A percentile compares a stretch with the other conserved stretches of the same genome.
Conservation (phyloP, 2,329 filamentous ascomycete genomes). For the Fusarium euwallaceae region DNA sequence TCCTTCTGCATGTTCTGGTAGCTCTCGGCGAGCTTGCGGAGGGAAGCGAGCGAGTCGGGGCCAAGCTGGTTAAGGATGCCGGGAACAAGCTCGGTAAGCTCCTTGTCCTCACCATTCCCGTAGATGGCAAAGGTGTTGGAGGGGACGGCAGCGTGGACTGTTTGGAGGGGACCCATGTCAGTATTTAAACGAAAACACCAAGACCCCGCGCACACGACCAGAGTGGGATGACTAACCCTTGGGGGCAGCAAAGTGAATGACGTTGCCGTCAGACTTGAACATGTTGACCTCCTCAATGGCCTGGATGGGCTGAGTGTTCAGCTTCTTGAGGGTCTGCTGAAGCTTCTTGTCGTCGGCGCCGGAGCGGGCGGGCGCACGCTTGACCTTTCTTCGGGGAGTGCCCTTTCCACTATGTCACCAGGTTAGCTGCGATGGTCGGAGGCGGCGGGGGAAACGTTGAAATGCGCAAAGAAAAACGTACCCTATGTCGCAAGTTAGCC, state of each 20-base stretch:
- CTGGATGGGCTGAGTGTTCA: slow-evolving; percentile 99
- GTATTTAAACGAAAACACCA: slow-evolving; percentile 36
- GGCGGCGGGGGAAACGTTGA: slow-evolving; percentile 24
- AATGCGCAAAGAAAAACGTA: slow-evolving; percentile 50
- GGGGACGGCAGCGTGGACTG: slow-evolving; percentile 96
- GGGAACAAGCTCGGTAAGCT: slow-evolving; percentile 98
- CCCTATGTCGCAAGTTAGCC: slow-evolving; percentile 49
- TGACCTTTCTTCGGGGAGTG: slow-evolving; percentile 96
- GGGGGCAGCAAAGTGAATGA: slow-evolving; percentile 98
- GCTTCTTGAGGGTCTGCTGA: slow-evolving; percentile 96
- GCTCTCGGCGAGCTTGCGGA: slow-evolving; percentile 98
- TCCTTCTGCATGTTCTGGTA: slow-evolving; percentile 99
- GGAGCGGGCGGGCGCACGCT: slow-evolving; percentile 94
- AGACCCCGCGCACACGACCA: slow-evolving; percentile 31
- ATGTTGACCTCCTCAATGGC: slow-evolving; percentile 99
- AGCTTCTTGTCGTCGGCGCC: slow-evolving; percentile 99
- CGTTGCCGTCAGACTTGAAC: slow-evolving; percentile 99
- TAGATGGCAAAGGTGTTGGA: slow-evolving; percentile 99
- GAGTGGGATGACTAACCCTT: slow-evolving; percentile 78
- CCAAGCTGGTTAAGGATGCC: slow-evolving; percentile 99
- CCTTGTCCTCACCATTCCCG: slow-evolving; percentile 98
- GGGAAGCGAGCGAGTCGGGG: slow-evolving; percentile 95
- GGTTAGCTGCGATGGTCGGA: slow-evolving; percentile 47
- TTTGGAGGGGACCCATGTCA: slow-evolving; percentile 28
- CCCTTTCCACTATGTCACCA: slow-evolving; percentile 82